These are phyloP conservation scores for Nidularia sp. DNA, from an alignment of 768 basidiomycete species.

Conservation along the genomic window DNA sequence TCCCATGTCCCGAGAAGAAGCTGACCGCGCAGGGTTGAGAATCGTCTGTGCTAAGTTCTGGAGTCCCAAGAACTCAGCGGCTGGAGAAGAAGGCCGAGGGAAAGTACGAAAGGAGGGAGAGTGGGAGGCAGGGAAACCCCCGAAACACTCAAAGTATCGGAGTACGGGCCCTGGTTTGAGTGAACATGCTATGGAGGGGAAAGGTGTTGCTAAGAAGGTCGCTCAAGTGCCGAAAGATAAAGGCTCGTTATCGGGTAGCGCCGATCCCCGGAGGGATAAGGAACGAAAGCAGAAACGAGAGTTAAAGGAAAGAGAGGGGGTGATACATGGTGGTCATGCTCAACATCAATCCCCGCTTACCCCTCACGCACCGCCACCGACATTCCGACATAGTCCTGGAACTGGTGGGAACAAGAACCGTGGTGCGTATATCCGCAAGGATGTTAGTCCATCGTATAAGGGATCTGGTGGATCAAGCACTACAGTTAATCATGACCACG, in stretches of 20 bases:
- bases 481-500: too few species aligned
- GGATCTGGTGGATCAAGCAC: too few species aligned
- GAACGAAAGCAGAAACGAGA: not conserved
- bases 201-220: not conserved
- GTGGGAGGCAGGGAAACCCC: not conserved
- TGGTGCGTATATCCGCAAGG: too few species aligned
- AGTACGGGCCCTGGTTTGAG: conserved; percentile 11
- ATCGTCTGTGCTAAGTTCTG: conserved; percentile 40
- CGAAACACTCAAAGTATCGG: conserved; percentile 5
- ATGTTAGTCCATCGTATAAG: too few species aligned
- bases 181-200: not conserved
- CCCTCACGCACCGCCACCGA: not conserved
- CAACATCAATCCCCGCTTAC: too few species aligned
- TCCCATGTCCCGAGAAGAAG: conserved; percentile 19
- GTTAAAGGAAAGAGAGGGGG: not conserved
- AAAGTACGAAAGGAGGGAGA: conserved; percentile 1
- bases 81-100: not conserved
- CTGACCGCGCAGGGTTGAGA: conserved; percentile 19
- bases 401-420: too few species aligned
- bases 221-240: not conserved
- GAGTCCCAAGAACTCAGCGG: not conserved
- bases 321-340: too few species aligned
- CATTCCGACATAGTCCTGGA: too few species aligned
- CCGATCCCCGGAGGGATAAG: not conserved
- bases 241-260: not conserved